A percentile compares a stretch with the other conserved stretches of the same genome.
phyloP scores from a whole-genome alignment of 2,329 filamentous ascomycete species.

The Capronia epimyces region DNA sequence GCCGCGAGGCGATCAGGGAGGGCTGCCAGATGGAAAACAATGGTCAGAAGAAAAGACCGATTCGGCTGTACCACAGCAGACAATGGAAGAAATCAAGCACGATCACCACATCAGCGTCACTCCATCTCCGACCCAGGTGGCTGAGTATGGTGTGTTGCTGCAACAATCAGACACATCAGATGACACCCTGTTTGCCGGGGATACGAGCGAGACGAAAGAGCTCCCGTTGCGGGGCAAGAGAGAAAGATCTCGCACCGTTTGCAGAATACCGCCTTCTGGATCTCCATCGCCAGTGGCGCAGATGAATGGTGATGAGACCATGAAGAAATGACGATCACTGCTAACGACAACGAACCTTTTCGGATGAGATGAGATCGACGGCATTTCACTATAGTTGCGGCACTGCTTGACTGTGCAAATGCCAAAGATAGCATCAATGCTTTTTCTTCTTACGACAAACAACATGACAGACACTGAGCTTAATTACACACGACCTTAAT shows the following conservation, averaged over 20 bases:
- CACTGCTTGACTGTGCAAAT: no score
- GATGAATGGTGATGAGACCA: not conserved
- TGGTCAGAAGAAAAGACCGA: not conserved
- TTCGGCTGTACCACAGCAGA: not conserved
- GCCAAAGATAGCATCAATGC: not conserved
- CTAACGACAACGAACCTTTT: not conserved
- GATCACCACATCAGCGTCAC: not conserved
- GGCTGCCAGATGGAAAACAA: not conserved
- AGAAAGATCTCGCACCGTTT: constrained; percentile 7
- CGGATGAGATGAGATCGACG: no score
- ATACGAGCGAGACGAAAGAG: not conserved
- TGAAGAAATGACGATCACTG: not conserved
- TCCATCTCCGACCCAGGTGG: not conserved
- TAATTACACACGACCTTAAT: not conserved
- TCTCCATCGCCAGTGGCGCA: not conserved
- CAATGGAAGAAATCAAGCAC: not conserved
- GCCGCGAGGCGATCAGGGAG: not conserved
- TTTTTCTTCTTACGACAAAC: not conserved
- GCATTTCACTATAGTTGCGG: no score
- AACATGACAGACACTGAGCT: not conserved
- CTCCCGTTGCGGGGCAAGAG: not conserved
- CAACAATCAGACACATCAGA: constrained; percentile 1
- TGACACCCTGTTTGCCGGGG: constrained; percentile 1
- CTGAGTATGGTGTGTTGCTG: not conserved
- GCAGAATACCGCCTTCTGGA: not conserved